Evolutionary conservation across 2,329 filamentous ascomycete genomes (phyloP), one percentile per base, ranked within the genome.

Genomic region (Thermothelomyces thermophilus): DNA sequence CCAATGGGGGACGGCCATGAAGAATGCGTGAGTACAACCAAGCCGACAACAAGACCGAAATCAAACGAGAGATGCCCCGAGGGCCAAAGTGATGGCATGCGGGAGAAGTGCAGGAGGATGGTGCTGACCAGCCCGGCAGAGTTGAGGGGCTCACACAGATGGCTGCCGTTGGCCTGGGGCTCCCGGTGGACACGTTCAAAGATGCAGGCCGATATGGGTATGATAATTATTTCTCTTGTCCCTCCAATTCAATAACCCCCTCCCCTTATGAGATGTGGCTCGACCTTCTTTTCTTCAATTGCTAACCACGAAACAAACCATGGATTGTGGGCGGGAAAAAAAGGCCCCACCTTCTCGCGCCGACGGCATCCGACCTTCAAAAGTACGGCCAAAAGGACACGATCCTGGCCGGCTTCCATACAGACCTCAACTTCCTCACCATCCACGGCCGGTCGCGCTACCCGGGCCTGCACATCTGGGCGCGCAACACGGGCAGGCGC

Each of bases 401-500:
- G 43, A 81, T 82, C 59, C 73, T 82, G 14, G 79, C 79, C 14
- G 79, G 79, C 34, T 82, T 82, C 68, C 79, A 82, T 64, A 82
- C 79, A 1, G 79, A 82, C 60, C 75, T 82, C 51, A 82, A 82
- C 70, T 82, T 82, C 63, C 70, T 82, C 46, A 82, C 79, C 56
- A 82, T 82, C 65, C 79, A 82, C 67, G 79, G 79, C 50, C 79
- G 79, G 56, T 80, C 76, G 26, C 76, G 79, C 52, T 82, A 80
- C 58, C 79, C 79, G 0, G 79, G 79, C 2, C 70, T 82, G 57
- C 73, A 82, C 67, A 75, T 82, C 60, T 82, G 79, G 79, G 79
- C 77, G 19, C 76, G 79, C 57, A 82, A 82, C 71, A 82, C 78
- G 1, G 79, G 79, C 39, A 70, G 69, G 54, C 73, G 74, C 56